Evolutionary conservation across 108 stramenopile genomes (phyloP).

Genomic region (Seminavis robusta): DNA sequence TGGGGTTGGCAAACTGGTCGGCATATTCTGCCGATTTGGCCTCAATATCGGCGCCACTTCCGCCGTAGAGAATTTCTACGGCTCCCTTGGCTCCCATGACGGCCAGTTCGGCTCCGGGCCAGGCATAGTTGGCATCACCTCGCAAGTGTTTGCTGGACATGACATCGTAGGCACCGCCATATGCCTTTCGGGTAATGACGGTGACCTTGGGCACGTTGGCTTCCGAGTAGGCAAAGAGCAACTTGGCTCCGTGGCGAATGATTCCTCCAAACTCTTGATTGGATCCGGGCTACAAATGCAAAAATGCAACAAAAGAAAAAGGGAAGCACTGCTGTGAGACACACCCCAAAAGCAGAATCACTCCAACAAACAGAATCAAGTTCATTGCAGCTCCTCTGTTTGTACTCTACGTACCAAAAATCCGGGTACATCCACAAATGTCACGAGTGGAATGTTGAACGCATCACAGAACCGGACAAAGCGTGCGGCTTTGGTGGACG

Average conservation of each 20-base stretch:
- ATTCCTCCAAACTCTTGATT: slow-evolving; percentile 90
- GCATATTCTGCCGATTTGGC: slow-evolving; percentile 90
- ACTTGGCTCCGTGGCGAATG: slow-evolving; percentile 97
- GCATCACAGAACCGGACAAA: slow-evolving; percentile 98
- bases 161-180: slow-evolving; percentile 99
- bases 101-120: slow-evolving; percentile 95
- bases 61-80: slow-evolving; percentile 98
- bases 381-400: slow-evolving; percentile 85
- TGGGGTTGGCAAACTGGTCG: slow-evolving; percentile 90
- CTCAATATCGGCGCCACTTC: slow-evolving; percentile 94
- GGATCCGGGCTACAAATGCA: slow-evolving; percentile 97
- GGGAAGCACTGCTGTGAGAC: too few species aligned
- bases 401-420: too few species aligned
- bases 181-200: slow-evolving; percentile 98
- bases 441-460: slow-evolving; percentile 98
- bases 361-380: too few species aligned
- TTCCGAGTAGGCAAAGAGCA: slow-evolving; percentile 98
- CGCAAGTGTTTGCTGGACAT: slow-evolving; percentile 98
- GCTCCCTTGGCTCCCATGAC: slow-evolving; percentile 99
- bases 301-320: too few species aligned
- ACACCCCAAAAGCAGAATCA: too few species aligned
- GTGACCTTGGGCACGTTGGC: slow-evolving; percentile 98
- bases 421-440: slow-evolving; percentile 99
- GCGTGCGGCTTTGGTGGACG: slow-evolving; percentile 95
- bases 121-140: slow-evolving; percentile 98